These are phyloP conservation scores for Psilocybe cyanescens DNA, from an alignment of 768 basidiomycete species.

Conservation along the genomic window DNA sequence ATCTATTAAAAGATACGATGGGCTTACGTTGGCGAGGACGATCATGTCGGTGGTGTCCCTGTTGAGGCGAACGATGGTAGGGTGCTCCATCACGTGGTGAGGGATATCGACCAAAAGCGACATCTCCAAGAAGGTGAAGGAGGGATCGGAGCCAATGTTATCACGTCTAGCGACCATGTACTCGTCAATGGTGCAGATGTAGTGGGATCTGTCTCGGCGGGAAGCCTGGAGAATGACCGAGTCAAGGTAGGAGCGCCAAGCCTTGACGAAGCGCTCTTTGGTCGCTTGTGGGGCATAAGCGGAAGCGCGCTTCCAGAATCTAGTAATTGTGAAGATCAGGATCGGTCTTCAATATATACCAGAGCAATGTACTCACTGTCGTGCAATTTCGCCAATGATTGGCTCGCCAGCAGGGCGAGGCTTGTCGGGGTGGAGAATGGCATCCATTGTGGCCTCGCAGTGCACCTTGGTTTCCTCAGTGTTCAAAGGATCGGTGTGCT, in stretches of 20 bases:
- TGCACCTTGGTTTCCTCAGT: neutral
- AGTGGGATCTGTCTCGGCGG: slow-evolving; percentile 7
- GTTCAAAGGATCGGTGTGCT: slow-evolving; percentile 11
- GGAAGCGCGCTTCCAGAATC: slow-evolving; percentile 13
- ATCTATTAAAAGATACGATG: no score
- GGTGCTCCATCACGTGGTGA: slow-evolving; percentile 11
- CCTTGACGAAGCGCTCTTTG: slow-evolving; percentile 11
- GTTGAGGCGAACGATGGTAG: slow-evolving; percentile 5
- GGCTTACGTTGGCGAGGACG: slow-evolving; percentile 13
- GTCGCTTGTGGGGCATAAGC: slow-evolving; percentile 3
- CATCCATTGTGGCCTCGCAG: slow-evolving; percentile 9
- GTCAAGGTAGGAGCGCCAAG: slow-evolving; percentile 10
- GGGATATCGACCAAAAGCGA: slow-evolving; percentile 14
- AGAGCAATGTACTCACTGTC: neutral
- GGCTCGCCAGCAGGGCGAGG: neutral
- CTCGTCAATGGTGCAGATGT: slow-evolving; percentile 15
- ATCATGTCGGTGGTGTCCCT: slow-evolving; percentile 13
- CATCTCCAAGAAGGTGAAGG: slow-evolving; percentile 12
- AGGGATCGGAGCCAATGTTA: slow-evolving; percentile 11
- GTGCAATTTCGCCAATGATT: slow-evolving; percentile 1
- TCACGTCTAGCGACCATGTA: slow-evolving; percentile 13
- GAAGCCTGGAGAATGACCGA: slow-evolving; percentile 11
- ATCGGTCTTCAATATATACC: neutral
- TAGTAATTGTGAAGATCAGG: neutral
- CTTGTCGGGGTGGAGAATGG: slow-evolving; percentile 4